Base-by-base conservation (phyloP, 768 basidiomycete species). In the Podaxis mareebaensis region DNA sequence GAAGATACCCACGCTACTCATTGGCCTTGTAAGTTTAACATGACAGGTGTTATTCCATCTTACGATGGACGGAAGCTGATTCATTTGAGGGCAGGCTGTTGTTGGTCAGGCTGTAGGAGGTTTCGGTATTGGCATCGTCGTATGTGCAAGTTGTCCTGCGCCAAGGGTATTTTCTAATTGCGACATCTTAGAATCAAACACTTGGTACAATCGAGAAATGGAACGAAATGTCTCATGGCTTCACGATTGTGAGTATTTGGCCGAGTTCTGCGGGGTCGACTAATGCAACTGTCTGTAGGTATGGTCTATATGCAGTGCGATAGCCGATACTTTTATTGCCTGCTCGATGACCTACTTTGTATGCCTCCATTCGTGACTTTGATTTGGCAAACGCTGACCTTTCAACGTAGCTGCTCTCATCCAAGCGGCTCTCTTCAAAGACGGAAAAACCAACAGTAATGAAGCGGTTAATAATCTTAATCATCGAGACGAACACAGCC, bases 371-470 rank as follows among this genome's bases (percentile, higher is more conserved):
- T 60, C 17, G 5, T 33, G 33, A 10, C 8, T 33, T 33, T 33
- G 33, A 8, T 33, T 33, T 33, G 33, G 33, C 8, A 33, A 33
- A 33, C 1, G 20, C 8, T 66, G 30, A 79, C 59, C 61, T 56
- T 71, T 20, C n/a, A 22, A 10, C 2, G n/a, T 4, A 62, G 61
- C 36, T 62, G 11, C 40, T 63, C 4, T 51, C 24, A 7, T 39
- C 15, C 20, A 15, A 33, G 2, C 24, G 20, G 7, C 51, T 56
- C 38, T 17, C 36, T 20, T 56, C 53, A 11, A 36, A 15, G 17
- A 20, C n/a, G 4, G 20, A 46, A n/a, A 51, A 36, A 8, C 15
- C 42, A 2, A 12, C 61, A 7, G n/a, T 63, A 10, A 51, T 63
- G 44, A 20, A 46, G 36, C 53, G 40, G 33, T 30, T 63, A 5